A percentile compares a stretch with the other conserved stretches of the same genome.
Evolutionary conservation across 352 stramenopile genomes (phyloP).

Genomic region (Poterioochromonas sp.): DNA sequence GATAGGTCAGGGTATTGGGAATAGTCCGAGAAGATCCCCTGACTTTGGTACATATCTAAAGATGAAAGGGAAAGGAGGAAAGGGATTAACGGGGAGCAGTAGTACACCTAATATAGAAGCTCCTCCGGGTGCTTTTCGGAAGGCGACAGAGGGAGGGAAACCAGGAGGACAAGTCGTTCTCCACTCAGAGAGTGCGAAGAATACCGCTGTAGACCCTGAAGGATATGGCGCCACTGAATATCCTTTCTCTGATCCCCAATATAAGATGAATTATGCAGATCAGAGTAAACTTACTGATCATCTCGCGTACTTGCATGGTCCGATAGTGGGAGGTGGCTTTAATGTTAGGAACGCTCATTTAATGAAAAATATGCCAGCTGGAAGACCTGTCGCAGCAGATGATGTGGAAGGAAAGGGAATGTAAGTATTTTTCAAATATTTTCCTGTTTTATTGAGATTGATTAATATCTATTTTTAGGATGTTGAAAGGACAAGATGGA

Average conservation of each 20-base stretch:
- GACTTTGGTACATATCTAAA: background rate
- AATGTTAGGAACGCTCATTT: background rate
- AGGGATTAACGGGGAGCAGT: background rate
- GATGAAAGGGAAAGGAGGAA: background rate
- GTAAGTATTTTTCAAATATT: background rate
- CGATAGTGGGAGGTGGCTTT: constrained; percentile 6
- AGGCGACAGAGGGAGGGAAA: background rate
- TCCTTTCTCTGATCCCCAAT: background rate
- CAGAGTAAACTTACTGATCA: constrained; percentile 14
- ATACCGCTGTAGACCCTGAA: background rate
- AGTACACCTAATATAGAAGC: background rate
- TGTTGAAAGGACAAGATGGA: constrained; percentile 6
- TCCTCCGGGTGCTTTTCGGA: background rate
- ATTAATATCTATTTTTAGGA: no score
- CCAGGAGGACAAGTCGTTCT: background rate
- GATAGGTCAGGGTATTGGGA: background rate
- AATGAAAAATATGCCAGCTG: background rate
- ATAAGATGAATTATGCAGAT: background rate
- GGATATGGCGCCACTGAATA: background rate
- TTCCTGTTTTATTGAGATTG: background rate
- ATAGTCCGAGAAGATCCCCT: background rate
- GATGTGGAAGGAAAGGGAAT: constrained; percentile 23
- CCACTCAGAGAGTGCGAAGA: background rate
- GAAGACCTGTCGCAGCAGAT: background rate
- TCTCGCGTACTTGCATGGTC: constrained; percentile 20